Conservation (phyloP, 2,329 filamentous ascomycete species). For the Epicoccum nigrum region DNA sequence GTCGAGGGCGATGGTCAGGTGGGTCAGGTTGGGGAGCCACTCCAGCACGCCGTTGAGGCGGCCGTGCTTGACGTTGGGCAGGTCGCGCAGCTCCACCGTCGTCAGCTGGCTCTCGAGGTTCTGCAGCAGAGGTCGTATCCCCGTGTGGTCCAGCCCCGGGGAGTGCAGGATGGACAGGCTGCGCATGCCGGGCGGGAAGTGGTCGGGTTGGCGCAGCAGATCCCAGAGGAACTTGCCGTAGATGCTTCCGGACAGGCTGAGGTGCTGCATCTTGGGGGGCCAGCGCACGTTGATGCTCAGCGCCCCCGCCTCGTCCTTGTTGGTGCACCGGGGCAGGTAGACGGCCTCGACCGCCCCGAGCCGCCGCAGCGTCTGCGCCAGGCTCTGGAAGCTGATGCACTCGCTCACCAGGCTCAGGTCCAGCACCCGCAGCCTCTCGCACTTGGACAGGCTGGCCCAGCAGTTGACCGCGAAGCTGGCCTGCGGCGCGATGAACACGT, state of each 20-base stretch:
- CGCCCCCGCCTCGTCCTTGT: slow-evolving; percentile 34
- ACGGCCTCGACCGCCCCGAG: slow-evolving; percentile 55
- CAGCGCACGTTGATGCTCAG: slow-evolving; percentile 43
- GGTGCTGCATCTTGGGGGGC: slow-evolving; percentile 52
- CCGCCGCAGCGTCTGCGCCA: slow-evolving; percentile 59
- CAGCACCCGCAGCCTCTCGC: slow-evolving; percentile 55
- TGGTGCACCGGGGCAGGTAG: slow-evolving; percentile 51
- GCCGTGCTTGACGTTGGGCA: slow-evolving; percentile 48
- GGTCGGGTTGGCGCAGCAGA: slow-evolving; percentile 40
- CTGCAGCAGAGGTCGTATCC: slow-evolving; percentile 47
- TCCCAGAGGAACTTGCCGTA: slow-evolving; percentile 51
- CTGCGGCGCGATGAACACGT: slow-evolving; percentile 63
- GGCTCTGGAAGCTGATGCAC: slow-evolving; percentile 54
- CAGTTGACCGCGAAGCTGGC: slow-evolving; percentile 64
- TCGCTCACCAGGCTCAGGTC: slow-evolving; percentile 62
- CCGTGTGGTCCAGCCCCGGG: slow-evolving; percentile 46
- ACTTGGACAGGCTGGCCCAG: slow-evolving; percentile 63
- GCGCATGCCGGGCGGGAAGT: slow-evolving; percentile 38
- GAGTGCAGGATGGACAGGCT: slow-evolving; percentile 51
- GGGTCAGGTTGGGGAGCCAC: slow-evolving; percentile 48
- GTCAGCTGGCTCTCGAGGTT: slow-evolving; percentile 43
- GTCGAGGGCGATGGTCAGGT: slow-evolving; percentile 53
- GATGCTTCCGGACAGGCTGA: slow-evolving; percentile 53
- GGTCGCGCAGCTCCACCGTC: slow-evolving; percentile 47
- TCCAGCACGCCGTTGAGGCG: slow-evolving; percentile 51